A percentile compares a stretch with the other conserved stretches of the same genome.
These are phyloP conservation scores for Peronospora destructor DNA, from an alignment of 352 stramenopile genomes.

Conservation along the genomic window DNA sequence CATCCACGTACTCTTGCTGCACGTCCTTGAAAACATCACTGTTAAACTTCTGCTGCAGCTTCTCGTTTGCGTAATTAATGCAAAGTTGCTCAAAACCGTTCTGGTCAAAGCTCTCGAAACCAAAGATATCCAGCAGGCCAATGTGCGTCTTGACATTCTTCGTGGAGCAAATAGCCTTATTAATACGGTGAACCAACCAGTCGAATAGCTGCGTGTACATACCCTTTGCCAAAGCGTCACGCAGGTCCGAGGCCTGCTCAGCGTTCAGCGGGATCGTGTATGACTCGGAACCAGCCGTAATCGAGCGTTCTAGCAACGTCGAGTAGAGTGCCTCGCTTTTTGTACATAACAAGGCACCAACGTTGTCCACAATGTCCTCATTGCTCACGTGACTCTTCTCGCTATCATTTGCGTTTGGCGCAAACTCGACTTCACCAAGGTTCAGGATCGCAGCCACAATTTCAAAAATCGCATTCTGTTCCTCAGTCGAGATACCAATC, in stretches of 20 bases:
- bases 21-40: constrained; percentile 93
- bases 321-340: constrained; percentile 67
- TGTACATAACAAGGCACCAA: constrained; percentile 52
- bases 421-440: constrained; percentile 93
- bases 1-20: constrained; percentile 91
- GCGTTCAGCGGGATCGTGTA: constrained; percentile 89
- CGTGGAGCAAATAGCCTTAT: constrained; percentile 74
- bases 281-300: constrained; percentile 90
- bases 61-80: constrained; percentile 90
- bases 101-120: constrained; percentile 90
- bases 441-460: constrained; percentile 96
- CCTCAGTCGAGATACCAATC: constrained; percentile 85
- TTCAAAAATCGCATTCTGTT: constrained; percentile 89
- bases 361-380: constrained; percentile 47
- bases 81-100: constrained; percentile 89
- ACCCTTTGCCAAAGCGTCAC: constrained; percentile 93
- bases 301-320: constrained; percentile 86
- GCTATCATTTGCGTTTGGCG: constrained; percentile 33
- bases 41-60: constrained; percentile 88
- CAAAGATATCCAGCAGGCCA: constrained; percentile 93
- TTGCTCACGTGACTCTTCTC: constrained; percentile 57
- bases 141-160: constrained; percentile 78
- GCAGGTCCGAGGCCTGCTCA: constrained; percentile 85
- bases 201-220: constrained; percentile 95
- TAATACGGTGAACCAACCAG: constrained; percentile 90